A percentile compares a stretch with the other conserved stretches of the same genome.
Evolutionary conservation across 306 rosid genomes (phyloP).

Genomic region (Cucumis melo): DNA sequence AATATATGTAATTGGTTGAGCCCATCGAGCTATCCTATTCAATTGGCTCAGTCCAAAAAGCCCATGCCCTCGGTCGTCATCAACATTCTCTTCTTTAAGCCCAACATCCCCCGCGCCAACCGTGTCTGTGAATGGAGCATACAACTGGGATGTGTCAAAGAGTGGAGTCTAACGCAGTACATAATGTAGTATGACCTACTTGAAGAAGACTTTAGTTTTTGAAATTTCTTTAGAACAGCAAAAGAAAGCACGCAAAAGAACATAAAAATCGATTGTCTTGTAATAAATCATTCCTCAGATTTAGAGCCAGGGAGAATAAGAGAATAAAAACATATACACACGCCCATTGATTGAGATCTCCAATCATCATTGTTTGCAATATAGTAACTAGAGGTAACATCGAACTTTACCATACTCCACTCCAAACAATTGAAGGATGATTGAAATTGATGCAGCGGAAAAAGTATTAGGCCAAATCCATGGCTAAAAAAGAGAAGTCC

Average conservation of each 20-base stretch:
- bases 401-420: neutral
- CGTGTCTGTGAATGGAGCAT: conserved; percentile 32
- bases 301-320: neutral
- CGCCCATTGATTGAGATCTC: neutral
- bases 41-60: conserved; percentile 39
- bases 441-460: too few relatives aligned
- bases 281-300: neutral
- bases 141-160: neutral
- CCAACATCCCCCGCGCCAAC: conserved; percentile 65
- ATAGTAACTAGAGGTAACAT: neutral
- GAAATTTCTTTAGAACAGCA: neutral
- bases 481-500: too few relatives aligned
- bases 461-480: too few relatives aligned
- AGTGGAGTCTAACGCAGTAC: neutral
- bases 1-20: conserved; percentile 78
- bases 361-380: neutral
- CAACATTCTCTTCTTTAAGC: conserved; percentile 49
- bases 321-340: too few relatives aligned
- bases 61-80: conserved; percentile 80
- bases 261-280: neutral
- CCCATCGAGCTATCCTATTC: conserved; percentile 60
- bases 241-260: neutral
- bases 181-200: neutral
- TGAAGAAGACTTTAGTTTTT: neutral
- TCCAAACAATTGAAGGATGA: neutral